Evolutionary conservation across 169 alveolate species (phyloP).

Genomic region (Amoebophrya sp.): DNA sequence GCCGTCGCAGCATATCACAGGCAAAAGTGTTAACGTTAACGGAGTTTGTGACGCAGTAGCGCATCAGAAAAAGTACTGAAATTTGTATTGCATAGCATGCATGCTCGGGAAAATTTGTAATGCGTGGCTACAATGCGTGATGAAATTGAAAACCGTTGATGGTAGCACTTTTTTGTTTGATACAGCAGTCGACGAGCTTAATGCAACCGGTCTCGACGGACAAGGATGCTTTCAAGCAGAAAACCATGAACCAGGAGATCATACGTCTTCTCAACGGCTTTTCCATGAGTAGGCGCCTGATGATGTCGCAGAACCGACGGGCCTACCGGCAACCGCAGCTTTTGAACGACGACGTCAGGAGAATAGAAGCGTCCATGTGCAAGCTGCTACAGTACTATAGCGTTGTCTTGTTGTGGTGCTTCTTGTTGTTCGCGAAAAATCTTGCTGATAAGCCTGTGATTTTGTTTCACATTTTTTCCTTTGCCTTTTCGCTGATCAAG

Average conservation of each 20-base stretch:
- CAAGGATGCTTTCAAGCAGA: background rate
- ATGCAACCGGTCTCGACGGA: background rate
- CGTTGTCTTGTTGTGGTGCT: too few species aligned
- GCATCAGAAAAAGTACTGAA: too few species aligned
- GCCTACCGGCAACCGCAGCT: background rate
- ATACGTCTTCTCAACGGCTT: background rate
- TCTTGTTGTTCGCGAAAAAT: too few species aligned
- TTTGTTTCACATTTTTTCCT: background rate
- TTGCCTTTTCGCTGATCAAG: too few species aligned
- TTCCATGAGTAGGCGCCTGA: background rate
- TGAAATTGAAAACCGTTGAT: too few species aligned
- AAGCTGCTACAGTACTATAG: background rate
- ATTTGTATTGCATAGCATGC: too few species aligned
- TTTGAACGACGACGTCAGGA: background rate
- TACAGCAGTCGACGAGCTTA: background rate
- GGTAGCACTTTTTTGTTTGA: background rate
- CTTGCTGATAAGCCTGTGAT: too few species aligned
- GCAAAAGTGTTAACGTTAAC: too few species aligned
- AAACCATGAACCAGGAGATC: background rate
- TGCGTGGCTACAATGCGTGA: too few species aligned
- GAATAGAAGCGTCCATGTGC: background rate
- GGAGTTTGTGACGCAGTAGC: too few species aligned
- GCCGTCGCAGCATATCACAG: too few species aligned
- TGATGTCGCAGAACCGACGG: background rate
- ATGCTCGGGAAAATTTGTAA: too few species aligned